Percentiles rank a stretch among this genome's conserved stretches.
Evolutionary conservation across 441 rosid species (phyloP).

Genomic region (Brassica balearica): DNA sequence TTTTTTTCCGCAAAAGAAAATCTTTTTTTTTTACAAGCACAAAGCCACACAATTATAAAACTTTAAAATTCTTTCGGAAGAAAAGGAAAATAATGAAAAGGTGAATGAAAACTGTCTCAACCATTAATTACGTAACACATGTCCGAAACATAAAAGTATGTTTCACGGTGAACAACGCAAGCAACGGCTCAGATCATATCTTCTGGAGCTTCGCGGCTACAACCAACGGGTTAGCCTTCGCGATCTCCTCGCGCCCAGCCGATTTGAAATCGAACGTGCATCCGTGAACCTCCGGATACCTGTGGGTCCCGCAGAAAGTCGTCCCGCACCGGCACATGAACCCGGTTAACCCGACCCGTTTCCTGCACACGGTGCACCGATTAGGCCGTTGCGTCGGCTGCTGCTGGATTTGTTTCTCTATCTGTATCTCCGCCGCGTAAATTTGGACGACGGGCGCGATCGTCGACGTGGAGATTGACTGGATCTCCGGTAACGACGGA

Average conservation of each 20-base stretch:
- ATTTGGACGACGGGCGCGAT: slow-evolving; percentile 25
- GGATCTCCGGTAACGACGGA: slow-evolving; percentile 29
- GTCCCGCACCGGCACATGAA: slow-evolving; percentile 67
- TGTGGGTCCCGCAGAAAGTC: slow-evolving; percentile 64
- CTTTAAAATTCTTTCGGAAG: too few relatives aligned
- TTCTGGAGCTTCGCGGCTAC: slow-evolving; percentile 63
- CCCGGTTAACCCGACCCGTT: slow-evolving; percentile 70
- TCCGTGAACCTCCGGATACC: slow-evolving; percentile 71
- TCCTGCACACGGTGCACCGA: slow-evolving; percentile 60
- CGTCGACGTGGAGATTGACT: too few relatives aligned
- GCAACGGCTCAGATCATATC: slow-evolving; percentile 50
- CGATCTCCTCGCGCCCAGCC: slow-evolving; percentile 65
- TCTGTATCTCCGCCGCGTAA: background rate
- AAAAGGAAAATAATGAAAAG: too few relatives aligned
- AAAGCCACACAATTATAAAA: too few relatives aligned
- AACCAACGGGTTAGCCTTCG: slow-evolving; percentile 63
- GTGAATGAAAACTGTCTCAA: too few relatives aligned
- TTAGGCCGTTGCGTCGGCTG: slow-evolving; percentile 52
- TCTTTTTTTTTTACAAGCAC: too few relatives aligned
- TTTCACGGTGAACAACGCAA: slow-evolving; percentile 8
- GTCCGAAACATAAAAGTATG: background rate
- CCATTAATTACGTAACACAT: too few relatives aligned
- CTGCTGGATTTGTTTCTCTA: background rate
- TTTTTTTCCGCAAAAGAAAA: too few relatives aligned
- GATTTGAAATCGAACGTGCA: slow-evolving; percentile 67